Conservation (phyloP, 2,329 filamentous ascomycete genomes). For the Penicillium fuscoglaucum region DNA sequence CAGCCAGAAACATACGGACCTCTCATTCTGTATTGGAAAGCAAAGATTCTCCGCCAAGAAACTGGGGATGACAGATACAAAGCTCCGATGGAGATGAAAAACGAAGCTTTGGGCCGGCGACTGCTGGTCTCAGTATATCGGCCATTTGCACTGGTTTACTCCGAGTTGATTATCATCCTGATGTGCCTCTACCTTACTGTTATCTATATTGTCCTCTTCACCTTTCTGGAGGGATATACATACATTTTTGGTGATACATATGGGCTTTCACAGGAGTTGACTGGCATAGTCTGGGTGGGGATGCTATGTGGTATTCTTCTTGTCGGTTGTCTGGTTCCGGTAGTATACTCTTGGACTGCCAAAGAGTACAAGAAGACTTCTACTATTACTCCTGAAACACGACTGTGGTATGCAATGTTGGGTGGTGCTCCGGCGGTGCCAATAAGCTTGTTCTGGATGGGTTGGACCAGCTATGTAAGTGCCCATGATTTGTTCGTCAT, state of each 20-base stretch:
- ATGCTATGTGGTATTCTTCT: slow-evolving; percentile 44
- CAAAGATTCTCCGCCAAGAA: slow-evolving; percentile 37
- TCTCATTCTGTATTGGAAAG: slow-evolving; percentile 48
- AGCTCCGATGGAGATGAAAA: slow-evolving; percentile 44
- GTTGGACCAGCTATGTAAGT: slow-evolving; percentile 47
- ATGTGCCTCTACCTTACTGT: slow-evolving; percentile 31
- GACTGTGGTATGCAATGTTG: slow-evolving; percentile 55
- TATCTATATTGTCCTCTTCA: slow-evolving; percentile 36
- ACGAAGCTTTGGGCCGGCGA: slow-evolving; percentile 41
- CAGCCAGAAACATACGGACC: slow-evolving; percentile 54
- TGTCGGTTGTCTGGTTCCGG: slow-evolving; percentile 42
- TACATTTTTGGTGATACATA: slow-evolving; percentile 54
- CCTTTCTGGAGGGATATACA: slow-evolving; percentile 48
- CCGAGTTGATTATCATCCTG: slow-evolving; percentile 39
- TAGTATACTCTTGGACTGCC: slow-evolving; percentile 48
- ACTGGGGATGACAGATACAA: slow-evolving; percentile 50
- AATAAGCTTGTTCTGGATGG: slow-evolving; percentile 59
- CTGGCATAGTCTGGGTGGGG: slow-evolving; percentile 49
- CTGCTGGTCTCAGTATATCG: slow-evolving; percentile 37
- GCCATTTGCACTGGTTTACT: slow-evolving; percentile 49
- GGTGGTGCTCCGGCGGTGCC: slow-evolving; percentile 52
- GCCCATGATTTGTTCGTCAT: not conserved
- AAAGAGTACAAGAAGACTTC: not conserved
- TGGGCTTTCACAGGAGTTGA: slow-evolving; percentile 47
- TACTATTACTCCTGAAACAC: slow-evolving; percentile 44